These are phyloP conservation scores for Saturnispora zaruensis DNA, from an alignment of 805 yeast species.

Conservation along the genomic window DNA sequence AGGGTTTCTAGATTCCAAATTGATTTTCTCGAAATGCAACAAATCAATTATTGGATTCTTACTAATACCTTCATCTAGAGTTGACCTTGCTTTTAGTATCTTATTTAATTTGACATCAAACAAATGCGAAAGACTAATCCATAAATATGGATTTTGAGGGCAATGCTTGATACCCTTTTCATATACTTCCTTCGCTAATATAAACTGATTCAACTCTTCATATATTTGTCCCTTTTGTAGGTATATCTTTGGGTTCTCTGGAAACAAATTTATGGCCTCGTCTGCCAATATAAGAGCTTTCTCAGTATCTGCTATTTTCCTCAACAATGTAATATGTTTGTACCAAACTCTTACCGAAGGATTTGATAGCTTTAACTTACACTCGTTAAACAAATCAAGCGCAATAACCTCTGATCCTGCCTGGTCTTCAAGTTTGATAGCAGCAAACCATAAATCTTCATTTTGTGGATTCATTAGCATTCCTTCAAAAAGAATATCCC, in stretches of 20 bases:
- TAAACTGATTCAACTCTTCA: constrained; percentile 24
- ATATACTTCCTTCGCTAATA: constrained; percentile 40
- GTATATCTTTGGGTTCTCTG: constrained; percentile 43
- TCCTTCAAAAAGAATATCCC: constrained; percentile 44
- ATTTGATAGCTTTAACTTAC: constrained; percentile 9
- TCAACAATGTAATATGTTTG: constrained; percentile 45
- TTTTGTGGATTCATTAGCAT: constrained; percentile 34
- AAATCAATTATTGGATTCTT: constrained; percentile 39
- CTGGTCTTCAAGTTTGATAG: constrained; percentile 53
- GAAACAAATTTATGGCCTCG: constrained; percentile 41
- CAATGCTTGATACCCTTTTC: constrained; percentile 41
- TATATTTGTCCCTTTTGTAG: constrained; percentile 56
- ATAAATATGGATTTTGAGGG: constrained; percentile 38
- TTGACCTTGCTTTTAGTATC: constrained; percentile 57
- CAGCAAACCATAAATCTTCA: constrained; percentile 61
- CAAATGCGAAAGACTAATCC: constrained; percentile 44
- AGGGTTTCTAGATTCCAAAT: constrained; percentile 47
- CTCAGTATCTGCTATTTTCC: constrained; percentile 31
- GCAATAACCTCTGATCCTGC: constrained; percentile 32
- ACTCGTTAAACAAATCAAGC: constrained; percentile 27
- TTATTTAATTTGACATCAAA: constrained; percentile 37
- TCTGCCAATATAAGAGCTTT: constrained; percentile 35
- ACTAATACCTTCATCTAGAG: constrained; percentile 57
- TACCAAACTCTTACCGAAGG: constrained; percentile 49
- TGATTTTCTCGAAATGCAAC: constrained; percentile 52